Evolutionary conservation across 2,329 filamentous ascomycete species (phyloP).

Genomic region (Ophiostoma sp.): DNA sequence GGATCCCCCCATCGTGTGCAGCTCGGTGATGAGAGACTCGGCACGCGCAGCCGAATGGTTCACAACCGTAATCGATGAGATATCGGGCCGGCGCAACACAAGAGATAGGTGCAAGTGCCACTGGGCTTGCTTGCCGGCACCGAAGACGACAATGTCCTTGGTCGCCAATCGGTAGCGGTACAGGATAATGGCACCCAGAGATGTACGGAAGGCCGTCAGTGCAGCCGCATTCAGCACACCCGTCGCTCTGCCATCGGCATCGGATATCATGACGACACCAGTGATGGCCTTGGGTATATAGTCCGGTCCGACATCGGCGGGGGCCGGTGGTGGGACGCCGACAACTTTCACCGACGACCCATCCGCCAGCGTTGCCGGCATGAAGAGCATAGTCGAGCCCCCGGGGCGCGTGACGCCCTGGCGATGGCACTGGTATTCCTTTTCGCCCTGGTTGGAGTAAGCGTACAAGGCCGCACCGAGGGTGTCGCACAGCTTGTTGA

Average conservation of each 20-base stretch:
- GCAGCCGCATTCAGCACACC: constrained; percentile 63
- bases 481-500: constrained; percentile 50
- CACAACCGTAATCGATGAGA: constrained; percentile 33
- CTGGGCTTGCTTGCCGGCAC: constrained; percentile 64
- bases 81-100: constrained; percentile 39
- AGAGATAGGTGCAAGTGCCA: constrained; percentile 66
- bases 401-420: constrained; percentile 55
- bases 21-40: constrained; percentile 38
- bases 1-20: not conserved
- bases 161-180: constrained; percentile 42
- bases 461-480: constrained; percentile 57
- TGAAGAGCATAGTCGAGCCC: constrained; percentile 59
- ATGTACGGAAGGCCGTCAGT: constrained; percentile 64
- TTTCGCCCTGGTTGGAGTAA: constrained; percentile 58
- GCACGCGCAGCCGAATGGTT: constrained; percentile 31
- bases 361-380: constrained; percentile 57
- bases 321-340: constrained; percentile 30
- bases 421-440: constrained; percentile 56
- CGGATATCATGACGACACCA: constrained; percentile 56
- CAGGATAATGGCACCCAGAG: constrained; percentile 57
- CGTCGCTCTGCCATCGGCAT: constrained; percentile 50
- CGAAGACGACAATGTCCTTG: constrained; percentile 58
- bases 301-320: constrained; percentile 21
- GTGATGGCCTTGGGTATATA: constrained; percentile 34
- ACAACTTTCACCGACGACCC: constrained; percentile 62